These are phyloP conservation scores for Mallotus nudiflorus DNA, from an alignment of 345 rosid genomes.

Conservation along the genomic window DNA sequence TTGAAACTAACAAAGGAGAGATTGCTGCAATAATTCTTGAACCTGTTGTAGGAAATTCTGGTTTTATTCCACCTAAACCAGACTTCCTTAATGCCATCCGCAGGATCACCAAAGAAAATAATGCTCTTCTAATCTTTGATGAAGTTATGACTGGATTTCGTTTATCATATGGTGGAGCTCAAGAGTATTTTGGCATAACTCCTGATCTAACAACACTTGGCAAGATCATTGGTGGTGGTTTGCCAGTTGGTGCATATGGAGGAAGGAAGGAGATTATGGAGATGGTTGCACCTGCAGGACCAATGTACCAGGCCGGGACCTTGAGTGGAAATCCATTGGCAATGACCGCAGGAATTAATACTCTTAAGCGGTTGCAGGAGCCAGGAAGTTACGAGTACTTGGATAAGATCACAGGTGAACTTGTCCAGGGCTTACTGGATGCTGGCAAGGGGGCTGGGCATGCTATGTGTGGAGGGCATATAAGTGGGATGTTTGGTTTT, in stretches of 20 bases:
- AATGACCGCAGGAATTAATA: slow-evolving; percentile 89
- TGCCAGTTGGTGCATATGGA: slow-evolving; percentile 94
- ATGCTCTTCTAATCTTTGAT: slow-evolving; percentile 71
- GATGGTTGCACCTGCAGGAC: slow-evolving; percentile 99
- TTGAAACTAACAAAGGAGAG: slow-evolving; percentile 66
- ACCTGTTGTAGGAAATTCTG: slow-evolving; percentile 92
- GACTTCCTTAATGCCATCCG: slow-evolving; percentile 69
- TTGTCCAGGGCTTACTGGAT: slow-evolving; percentile 64
- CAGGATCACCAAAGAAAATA: slow-evolving; percentile 57
- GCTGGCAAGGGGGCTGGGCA: slow-evolving; percentile 88
- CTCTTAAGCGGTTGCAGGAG: slow-evolving; percentile 63
- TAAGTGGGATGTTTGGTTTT: slow-evolving; percentile 91
- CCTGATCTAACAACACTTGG: slow-evolving; percentile 87
- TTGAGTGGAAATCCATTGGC: slow-evolving; percentile 96
- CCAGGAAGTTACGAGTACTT: slow-evolving; percentile 81
- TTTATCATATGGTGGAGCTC: slow-evolving; percentile 88
- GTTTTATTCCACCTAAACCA: slow-evolving; percentile 67
- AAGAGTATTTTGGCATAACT: slow-evolving; percentile 78
- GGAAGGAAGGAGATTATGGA: slow-evolving; percentile 93
- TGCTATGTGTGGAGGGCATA: slow-evolving; percentile 80
- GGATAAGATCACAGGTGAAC: slow-evolving; percentile 67
- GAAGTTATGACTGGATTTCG: slow-evolving; percentile 98
- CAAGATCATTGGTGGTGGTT: slow-evolving; percentile 91
- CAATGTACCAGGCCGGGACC: slow-evolving; percentile 98
- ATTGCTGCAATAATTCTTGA: slow-evolving; percentile 80